Conservation (phyloP, 768 basidiomycete species). For the Exidia glandulosa region DNA sequence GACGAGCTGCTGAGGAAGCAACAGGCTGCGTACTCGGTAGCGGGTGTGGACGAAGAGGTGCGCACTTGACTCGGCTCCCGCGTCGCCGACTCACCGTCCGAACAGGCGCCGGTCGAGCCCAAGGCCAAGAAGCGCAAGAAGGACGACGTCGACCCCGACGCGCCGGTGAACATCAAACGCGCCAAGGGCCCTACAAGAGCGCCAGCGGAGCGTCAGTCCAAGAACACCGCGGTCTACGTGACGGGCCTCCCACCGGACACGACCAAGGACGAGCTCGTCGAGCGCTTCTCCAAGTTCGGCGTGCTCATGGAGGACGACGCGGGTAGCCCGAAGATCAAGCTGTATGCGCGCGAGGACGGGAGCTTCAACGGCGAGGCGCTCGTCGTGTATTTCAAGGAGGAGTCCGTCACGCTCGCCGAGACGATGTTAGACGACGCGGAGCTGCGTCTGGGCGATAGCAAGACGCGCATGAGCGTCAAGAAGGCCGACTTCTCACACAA, state of each 20-base stretch:
- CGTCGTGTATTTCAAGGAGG: conserved; percentile 95
- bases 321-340: conserved; percentile 89
- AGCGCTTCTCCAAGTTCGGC: conserved; percentile 85
- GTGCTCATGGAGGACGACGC: conserved; percentile 86
- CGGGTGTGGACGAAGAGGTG: conserved; percentile 91
- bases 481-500: conserved; percentile 76
- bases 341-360: conserved; percentile 85
- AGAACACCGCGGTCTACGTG: conserved; percentile 89
- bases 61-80: conserved; percentile 18
- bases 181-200: conserved; percentile 45
- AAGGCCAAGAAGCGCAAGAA: conserved; percentile 63
- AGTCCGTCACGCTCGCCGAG: conserved; percentile 77
- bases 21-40: conserved; percentile 89
- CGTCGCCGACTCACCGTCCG: conserved; percentile 12
- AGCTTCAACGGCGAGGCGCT: conserved; percentile 88
- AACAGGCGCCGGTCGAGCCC: conserved; percentile 77
- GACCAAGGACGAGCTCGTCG: conserved; percentile 61
- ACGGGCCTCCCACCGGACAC: conserved; percentile 72
- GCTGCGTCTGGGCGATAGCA: conserved; percentile 68
- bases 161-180: conserved; percentile 62
- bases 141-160: conserved; percentile 65
- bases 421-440: conserved; percentile 88
- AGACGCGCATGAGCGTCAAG: conserved; percentile 60
- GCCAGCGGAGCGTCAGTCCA: conserved; percentile 44
- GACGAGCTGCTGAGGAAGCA: conserved; percentile 81